phyloP scores from a whole-genome alignment of 768 basidiomycete species.

The Boletus rubescentipes region DNA sequence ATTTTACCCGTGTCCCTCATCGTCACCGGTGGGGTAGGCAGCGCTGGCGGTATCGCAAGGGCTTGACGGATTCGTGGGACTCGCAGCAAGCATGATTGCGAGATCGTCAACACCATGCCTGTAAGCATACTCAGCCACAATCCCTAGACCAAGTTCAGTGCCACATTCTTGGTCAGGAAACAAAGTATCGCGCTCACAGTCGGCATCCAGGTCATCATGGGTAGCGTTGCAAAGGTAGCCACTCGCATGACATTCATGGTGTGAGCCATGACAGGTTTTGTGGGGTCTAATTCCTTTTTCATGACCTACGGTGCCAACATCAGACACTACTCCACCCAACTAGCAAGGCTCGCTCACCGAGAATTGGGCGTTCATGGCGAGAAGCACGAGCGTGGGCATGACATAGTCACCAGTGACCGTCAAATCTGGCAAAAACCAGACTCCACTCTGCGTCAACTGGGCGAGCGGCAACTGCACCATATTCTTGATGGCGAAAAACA shows the following conservation, averaged over 20 bases:
- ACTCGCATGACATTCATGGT: constrained; percentile 66
- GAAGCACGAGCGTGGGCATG: constrained; percentile 60
- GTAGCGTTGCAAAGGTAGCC: constrained; percentile 50
- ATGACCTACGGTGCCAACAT: constrained; percentile 32
- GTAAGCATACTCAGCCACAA: constrained; percentile 57
- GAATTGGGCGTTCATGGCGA: constrained; percentile 68
- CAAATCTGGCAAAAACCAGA: constrained; percentile 73
- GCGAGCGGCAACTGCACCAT: constrained; percentile 71
- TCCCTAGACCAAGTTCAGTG: constrained; percentile 39
- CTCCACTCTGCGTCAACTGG: constrained; percentile 75
- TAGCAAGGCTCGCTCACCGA: constrained; percentile 43
- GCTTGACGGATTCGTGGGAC: constrained; percentile 39
- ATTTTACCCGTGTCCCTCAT: constrained; percentile 27
- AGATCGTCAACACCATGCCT: constrained; percentile 44
- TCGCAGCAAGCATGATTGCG: constrained; percentile 50
- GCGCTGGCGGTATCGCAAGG: constrained; percentile 34
- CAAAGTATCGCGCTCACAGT: constrained; percentile 47
- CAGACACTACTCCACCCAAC: not conserved
- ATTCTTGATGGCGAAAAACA: constrained; percentile 79
- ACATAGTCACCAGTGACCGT: constrained; percentile 78
- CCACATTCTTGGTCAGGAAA: not conserved
- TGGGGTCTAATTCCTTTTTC: constrained; percentile 55
- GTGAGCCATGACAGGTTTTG: constrained; percentile 59
- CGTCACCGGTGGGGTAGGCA: constrained; percentile 21
- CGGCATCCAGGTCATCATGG: constrained; percentile 59